phyloP scores from a whole-genome alignment of 495 filamentous ascomycete genomes.

The Lineolata rhizophorae region DNA sequence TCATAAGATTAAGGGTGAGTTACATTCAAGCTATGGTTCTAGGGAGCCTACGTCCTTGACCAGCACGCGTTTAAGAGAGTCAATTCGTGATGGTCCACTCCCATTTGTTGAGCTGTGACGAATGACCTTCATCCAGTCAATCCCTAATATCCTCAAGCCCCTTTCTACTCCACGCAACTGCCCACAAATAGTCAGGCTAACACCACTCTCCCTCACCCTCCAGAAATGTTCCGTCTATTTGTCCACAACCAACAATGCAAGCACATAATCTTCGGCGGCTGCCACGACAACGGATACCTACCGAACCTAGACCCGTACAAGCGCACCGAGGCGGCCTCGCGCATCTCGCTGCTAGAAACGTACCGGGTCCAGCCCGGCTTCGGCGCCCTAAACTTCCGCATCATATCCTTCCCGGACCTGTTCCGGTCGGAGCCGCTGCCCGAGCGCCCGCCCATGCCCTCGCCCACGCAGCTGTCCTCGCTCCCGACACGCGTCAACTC shows the following conservation, averaged over 20 bases:
- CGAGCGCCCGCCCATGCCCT: neutral
- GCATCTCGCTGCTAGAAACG: constrained; percentile 18
- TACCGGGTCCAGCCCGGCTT: constrained; percentile 11
- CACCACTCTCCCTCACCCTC: too few relatives aligned
- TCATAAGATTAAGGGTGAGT: constrained; percentile 18
- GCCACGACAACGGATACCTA: constrained; percentile 20
- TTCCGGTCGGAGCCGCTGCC: constrained; percentile 10
- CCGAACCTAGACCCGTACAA: constrained; percentile 17
- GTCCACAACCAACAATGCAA: constrained; percentile 19
- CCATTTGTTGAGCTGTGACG: neutral
- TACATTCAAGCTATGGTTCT: too few relatives aligned
- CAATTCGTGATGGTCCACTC: too few relatives aligned
- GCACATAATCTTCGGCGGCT: constrained; percentile 21
- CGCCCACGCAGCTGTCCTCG: neutral
- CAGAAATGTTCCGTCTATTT: constrained; percentile 19
- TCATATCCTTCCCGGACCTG: constrained; percentile 9
- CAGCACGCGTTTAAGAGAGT: too few relatives aligned
- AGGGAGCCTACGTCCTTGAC: too few relatives aligned
- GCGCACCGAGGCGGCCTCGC: constrained; percentile 8
- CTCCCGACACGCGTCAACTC: neutral
- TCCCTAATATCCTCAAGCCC: too few relatives aligned
- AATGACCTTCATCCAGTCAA: neutral
- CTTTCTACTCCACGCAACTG: too few relatives aligned
- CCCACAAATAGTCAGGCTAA: too few relatives aligned
- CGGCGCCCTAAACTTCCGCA: constrained; percentile 12